phyloP scores from a whole-genome alignment of 2,329 filamentous ascomycete species.

The Claviceps sp. region DNA sequence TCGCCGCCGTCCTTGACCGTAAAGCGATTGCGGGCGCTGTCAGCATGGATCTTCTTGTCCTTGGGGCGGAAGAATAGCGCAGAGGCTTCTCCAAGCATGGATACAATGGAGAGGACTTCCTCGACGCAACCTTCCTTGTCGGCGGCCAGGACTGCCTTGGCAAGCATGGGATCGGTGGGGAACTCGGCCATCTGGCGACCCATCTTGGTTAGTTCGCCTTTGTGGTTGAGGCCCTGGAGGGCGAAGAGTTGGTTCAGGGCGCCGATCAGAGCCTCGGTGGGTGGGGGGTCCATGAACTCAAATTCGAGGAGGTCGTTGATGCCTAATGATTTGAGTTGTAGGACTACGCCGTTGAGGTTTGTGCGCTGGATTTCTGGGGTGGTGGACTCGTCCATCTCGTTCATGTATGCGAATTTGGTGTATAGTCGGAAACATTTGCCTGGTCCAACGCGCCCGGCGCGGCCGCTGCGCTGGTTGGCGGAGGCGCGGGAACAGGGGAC shows the following conservation, averaged over 20 bases:
- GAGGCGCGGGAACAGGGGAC: slow-evolving; percentile 85
- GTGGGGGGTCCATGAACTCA: slow-evolving; percentile 90
- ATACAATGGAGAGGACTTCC: slow-evolving; percentile 84
- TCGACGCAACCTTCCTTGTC: slow-evolving; percentile 88
- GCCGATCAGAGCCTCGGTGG: slow-evolving; percentile 77
- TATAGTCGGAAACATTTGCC: slow-evolving; percentile 92
- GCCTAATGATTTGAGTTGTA: slow-evolving; percentile 78
- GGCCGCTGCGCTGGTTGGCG: slow-evolving; percentile 83
- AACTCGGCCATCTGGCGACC: slow-evolving; percentile 94
- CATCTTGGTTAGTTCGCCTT: slow-evolving; percentile 77
- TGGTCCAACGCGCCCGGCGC: slow-evolving; percentile 81
- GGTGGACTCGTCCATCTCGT: slow-evolving; percentile 85
- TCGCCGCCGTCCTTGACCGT: slow-evolving; percentile 86
- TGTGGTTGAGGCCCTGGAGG: slow-evolving; percentile 76
- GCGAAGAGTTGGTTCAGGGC: slow-evolving; percentile 86
- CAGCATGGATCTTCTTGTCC: slow-evolving; percentile 93
- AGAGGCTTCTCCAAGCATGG: slow-evolving; percentile 81
- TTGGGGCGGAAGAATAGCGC: slow-evolving; percentile 90
- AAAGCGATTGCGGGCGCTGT: slow-evolving; percentile 79
- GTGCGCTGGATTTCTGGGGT: slow-evolving; percentile 88
- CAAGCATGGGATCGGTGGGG: slow-evolving; percentile 81
- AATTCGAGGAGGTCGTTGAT: slow-evolving; percentile 90
- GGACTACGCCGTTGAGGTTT: slow-evolving; percentile 70
- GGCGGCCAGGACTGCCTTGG: slow-evolving; percentile 76
- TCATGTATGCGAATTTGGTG: slow-evolving; percentile 87